Percentiles rank a stretch among this genome's conserved stretches.
Conservation (phyloP, 176 grass and related monocot species). For the sorghum (Sorghum bicolor) region Sorghum_bicolor_NCBIv3 NC_012871.2:77476501-77477000, state of each 20-base stretch:
- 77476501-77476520: constrained; percentile 3
- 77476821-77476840: constrained; percentile 53
- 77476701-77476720: constrained; percentile 40
- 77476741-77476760: constrained; percentile 52
- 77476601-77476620: constrained; percentile 1
- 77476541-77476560: constrained; percentile 38
- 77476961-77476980: constrained; percentile 46
- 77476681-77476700: constrained; percentile 9
- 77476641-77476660: background rate
- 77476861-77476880: constrained; percentile 43
- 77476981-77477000: constrained; percentile 29
- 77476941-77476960: constrained; percentile 49
- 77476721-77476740: constrained; percentile 51
- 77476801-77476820: constrained; percentile 43
- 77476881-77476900: constrained; percentile 46
- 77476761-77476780: constrained; percentile 37
- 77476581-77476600: constrained; percentile 48
- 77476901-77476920: constrained; percentile 41
- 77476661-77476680: background rate
- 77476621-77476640: background rate
- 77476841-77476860: constrained; percentile 72
- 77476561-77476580: constrained; percentile 43
- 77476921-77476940: constrained; percentile 40
- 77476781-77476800: constrained; percentile 36
- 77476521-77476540: constrained; percentile 28